These are phyloP conservation scores for Aspergillus cavernicola DNA, from an alignment of 495 filamentous ascomycete genomes.

Conservation along the genomic window DNA sequence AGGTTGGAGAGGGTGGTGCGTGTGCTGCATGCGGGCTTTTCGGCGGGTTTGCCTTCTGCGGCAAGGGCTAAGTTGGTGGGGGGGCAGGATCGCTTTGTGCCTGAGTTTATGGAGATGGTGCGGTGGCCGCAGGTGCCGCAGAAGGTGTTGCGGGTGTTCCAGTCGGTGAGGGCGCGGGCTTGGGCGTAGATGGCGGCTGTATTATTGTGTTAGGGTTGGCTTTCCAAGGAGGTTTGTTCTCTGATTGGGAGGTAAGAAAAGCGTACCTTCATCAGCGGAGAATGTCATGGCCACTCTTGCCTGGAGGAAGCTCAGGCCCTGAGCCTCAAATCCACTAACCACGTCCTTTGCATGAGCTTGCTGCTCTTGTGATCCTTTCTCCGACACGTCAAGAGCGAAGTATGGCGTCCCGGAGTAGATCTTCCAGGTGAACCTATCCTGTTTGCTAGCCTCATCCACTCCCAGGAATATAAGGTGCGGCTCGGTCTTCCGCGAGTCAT, in stretches of 20 bases:
- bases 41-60: conserved; percentile 31
- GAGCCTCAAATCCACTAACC: conserved; percentile 54
- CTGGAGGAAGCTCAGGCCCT: conserved; percentile 57
- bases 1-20: conserved; percentile 66
- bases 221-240: too few species aligned
- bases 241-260: too few species aligned
- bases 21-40: conserved; percentile 71
- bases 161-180: conserved; percentile 84
- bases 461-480: conserved; percentile 83
- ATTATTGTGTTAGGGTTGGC: conserved; percentile 10
- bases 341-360: conserved; percentile 41
- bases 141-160: conserved; percentile 91
- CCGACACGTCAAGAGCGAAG: conserved; percentile 88
- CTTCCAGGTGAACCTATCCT: conserved; percentile 48
- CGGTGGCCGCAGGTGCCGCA: conserved; percentile 83
- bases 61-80: conserved; percentile 59
- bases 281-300: conserved; percentile 56
- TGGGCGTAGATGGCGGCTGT: conserved; percentile 88
- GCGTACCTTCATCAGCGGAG: conserved; percentile 56
- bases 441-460: conserved; percentile 64
- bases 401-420: conserved; percentile 72
- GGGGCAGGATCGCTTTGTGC: conserved; percentile 87
- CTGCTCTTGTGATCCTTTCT: conserved; percentile 53
- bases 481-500: conserved; percentile 64
- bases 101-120: conserved; percentile 82